Base-by-base conservation (phyloP, 305 asterid genomes). In the Petunia hybrid region DNA sequence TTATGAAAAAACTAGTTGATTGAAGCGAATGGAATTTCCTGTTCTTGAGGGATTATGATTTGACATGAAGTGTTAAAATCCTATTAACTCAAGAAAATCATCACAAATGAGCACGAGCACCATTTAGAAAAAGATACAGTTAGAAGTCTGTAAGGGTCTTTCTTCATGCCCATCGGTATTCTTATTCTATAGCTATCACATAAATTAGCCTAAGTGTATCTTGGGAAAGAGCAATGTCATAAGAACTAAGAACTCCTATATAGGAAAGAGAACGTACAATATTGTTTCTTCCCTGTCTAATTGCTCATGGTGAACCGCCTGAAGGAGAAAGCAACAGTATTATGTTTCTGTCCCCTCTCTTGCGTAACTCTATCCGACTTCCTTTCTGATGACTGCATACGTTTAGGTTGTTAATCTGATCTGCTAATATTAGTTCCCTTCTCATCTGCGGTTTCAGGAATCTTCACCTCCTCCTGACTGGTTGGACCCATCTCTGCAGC, bases 401-500 rank as follows among this genome's bases (percentile, higher is more conserved):
- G 12, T 13, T 53, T 62, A 36, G 64, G 78, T 73, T 35, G 36
- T 73, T 51, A 53, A 73, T 73, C 53, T 73, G 43, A 73, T 73
- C 16, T 3, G 70, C 82, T 82, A 40, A 82, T 62, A 61, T 35
- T 46, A 77, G 69, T 42, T 64, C 75, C 51, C 69, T 76, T 81
- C 70, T 79, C 36, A 62, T 74, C 85, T 57, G 86, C 40, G 67
- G 77, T 87, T 89, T 74, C 95, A 95, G 99, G 90, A 85, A 84
- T 85, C 91, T 67, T 83, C 91, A 45, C 89, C 94, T 68, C 81
- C 93, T 43, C 95, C 97, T 80, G 89, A 91, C 83, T 94, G 97
- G 98, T 83, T 94, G 92, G 90, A 93, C 78, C 92, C 97, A 65
- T 89, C 96, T 42, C 62, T 90, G 76, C 98, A 90, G 86, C 87